A percentile compares a stretch with the other conserved stretches of the same genome.
Conservation (phyloP, 2,329 filamentous ascomycete genomes). For the Fusarium austroafricanum region DNA sequence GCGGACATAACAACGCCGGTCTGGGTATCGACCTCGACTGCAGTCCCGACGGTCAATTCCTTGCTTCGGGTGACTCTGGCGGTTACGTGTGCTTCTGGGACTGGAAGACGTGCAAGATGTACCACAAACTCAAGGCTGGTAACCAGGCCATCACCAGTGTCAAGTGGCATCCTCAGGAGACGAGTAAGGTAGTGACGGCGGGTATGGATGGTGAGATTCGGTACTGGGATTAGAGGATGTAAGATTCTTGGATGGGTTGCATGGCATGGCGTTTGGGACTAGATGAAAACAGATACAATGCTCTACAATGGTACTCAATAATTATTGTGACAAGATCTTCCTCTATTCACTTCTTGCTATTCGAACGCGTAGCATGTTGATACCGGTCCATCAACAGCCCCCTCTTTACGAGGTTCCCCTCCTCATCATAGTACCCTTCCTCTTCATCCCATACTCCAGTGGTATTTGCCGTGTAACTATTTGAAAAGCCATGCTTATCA, state of each 20-base stretch:
- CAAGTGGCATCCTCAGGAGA: conserved; percentile 98
- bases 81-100: conserved; percentile 98
- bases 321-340: neutral
- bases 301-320: conserved; percentile 5
- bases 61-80: conserved; percentile 86
- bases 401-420: conserved; percentile 4
- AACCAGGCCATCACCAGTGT: conserved; percentile 86
- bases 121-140: conserved; percentile 90
- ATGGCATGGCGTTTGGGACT: conserved; percentile 44
- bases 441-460: neutral
- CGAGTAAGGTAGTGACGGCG: conserved; percentile 90
- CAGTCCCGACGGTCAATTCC: conserved; percentile 90
- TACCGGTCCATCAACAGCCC: conserved; percentile 25
- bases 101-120: conserved; percentile 99
- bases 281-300: conserved; percentile 23
- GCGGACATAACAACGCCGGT: conserved; percentile 95
- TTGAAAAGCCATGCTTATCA: conserved; percentile 36
- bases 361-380: conserved; percentile 8
- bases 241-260: conserved; percentile 10
- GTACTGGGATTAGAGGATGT: conserved; percentile 81
- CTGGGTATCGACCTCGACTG: conserved; percentile 91
- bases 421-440: conserved; percentile 11
- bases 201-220: conserved; percentile 89
- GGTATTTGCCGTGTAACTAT: neutral
- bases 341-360: neutral